Evolutionary conservation across 371 early-diverging fungal genomes (phyloP).

Genomic region (Mucor piriformis): DNA sequence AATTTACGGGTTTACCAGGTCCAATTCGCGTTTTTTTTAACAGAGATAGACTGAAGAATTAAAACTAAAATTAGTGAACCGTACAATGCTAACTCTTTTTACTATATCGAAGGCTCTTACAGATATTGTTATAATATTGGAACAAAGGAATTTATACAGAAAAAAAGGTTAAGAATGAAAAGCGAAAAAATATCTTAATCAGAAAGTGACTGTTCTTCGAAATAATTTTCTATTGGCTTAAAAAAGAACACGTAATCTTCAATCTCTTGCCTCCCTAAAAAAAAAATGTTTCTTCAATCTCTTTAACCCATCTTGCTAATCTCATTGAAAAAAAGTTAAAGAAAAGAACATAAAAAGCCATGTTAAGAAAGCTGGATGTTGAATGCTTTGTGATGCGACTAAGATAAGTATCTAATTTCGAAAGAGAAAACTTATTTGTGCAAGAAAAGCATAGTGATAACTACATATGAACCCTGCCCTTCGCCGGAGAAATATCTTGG

Average conservation of each 20-base stretch:
- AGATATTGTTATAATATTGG: constrained; percentile 1
- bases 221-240: neutral
- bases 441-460: constrained; percentile 23
- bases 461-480: constrained; percentile 28
- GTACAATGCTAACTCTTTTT: constrained; percentile 1
- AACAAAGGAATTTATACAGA: neutral
- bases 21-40: neutral
- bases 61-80: neutral
- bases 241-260: constrained; percentile 8
- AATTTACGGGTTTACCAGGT: neutral
- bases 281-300: constrained; percentile 9
- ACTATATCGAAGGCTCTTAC: neutral
- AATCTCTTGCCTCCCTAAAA: constrained; percentile 5
- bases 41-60: constrained; percentile 2
- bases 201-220: neutral
- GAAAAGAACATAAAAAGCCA: constrained; percentile 12
- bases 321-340: constrained; percentile 5
- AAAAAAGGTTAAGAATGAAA: neutral
- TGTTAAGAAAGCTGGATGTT: constrained; percentile 6
- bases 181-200: neutral
- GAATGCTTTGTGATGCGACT: constrained; percentile 10
- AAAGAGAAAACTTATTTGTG: constrained; percentile 13
- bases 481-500: constrained; percentile 21
- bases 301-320: constrained; percentile 11
- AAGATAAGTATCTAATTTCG: constrained; percentile 19